Base-by-base conservation (phyloP, 2,329 filamentous ascomycete species). In the Cercospora berteroae region DNA sequence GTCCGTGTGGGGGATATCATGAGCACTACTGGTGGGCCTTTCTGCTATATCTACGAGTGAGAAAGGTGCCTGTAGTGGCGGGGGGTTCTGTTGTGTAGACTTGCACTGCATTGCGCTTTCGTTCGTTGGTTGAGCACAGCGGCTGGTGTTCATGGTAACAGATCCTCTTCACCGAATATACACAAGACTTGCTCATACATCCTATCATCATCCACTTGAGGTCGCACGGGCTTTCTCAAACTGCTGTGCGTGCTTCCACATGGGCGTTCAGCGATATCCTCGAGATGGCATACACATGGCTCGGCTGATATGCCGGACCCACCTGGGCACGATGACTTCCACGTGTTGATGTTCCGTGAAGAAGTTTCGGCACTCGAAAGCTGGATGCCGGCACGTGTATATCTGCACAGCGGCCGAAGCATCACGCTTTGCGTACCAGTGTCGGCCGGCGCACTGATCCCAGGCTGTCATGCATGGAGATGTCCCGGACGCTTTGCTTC, bases 11-110 rank as follows among this genome's bases (percentile, higher is more conserved):
- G 59, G 9, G 64, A 66, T 29, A 39, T 44, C 6, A 62, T 66
- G 33, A 59, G 36, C 29, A 55, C 50, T 23, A 36, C 59, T 8
- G 36, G 55, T 13, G 60, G 64, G 10, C 64, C 64, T 10, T 39
- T 66, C n/a, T 66, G 64, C 36, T 66, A 63, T 25, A 29, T 52
- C 12, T 66, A 66, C 18, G 52, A 66, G 42, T 66, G 57, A 29
- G 27, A 16, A 10, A 39, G 36, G 20, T 5, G 3, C 5, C 23
- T n/a, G n/a, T 29, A 20, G 48, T 13, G 23, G 48, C 5, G 27
- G 27, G 25, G 6, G 20, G 25, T 33, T 33, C 16, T 29, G 3
- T 3, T 23, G 55, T 33, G 18, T 31, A 1, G n/a, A 16, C 31
- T 20, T n/a, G 20, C 27, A 36, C 10, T 58, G 27, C 27, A 58